Evolutionary conservation across 2,329 filamentous ascomycete genomes (phyloP).

Genomic region (Zymoseptoria passerinii): DNA sequence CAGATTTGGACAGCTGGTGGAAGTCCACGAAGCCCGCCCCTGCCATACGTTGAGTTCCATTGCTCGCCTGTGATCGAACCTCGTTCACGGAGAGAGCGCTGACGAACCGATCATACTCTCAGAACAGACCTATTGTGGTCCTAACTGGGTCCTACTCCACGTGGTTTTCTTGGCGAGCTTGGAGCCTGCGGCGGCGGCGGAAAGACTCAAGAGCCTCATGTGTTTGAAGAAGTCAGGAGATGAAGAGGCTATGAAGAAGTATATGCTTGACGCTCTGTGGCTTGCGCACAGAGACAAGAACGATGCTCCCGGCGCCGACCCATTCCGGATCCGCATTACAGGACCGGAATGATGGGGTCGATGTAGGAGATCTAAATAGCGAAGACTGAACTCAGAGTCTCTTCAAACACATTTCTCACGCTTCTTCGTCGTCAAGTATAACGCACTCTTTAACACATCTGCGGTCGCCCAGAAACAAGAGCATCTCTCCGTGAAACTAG

Average conservation of each 20-base stretch:
- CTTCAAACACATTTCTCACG: no score
- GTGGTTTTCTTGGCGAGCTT: not conserved
- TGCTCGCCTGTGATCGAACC: no score
- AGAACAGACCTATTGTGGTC: not conserved
- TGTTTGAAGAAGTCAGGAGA: not conserved
- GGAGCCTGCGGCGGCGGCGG: not conserved
- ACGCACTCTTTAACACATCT: no score
- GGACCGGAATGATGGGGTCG: not conserved
- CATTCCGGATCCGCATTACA: not conserved
- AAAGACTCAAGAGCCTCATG: not conserved
- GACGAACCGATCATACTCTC: not conserved
- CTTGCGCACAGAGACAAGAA: not conserved
- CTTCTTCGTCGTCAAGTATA: no score
- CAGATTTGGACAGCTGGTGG: not conserved
- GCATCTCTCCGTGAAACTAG: no score
- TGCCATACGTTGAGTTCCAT: no score
- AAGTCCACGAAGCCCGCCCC: not conserved
- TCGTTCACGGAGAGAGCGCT: not conserved
- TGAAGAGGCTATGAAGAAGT: not conserved
- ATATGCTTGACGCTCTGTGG: not conserved
- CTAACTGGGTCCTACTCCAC: not conserved
- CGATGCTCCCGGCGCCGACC: not conserved
- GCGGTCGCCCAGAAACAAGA: no score
- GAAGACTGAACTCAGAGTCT: no score
- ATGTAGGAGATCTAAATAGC: no score